Base-by-base conservation (phyloP, 768 basidiomycete genomes). In the Exsudoporus frostii region DNA sequence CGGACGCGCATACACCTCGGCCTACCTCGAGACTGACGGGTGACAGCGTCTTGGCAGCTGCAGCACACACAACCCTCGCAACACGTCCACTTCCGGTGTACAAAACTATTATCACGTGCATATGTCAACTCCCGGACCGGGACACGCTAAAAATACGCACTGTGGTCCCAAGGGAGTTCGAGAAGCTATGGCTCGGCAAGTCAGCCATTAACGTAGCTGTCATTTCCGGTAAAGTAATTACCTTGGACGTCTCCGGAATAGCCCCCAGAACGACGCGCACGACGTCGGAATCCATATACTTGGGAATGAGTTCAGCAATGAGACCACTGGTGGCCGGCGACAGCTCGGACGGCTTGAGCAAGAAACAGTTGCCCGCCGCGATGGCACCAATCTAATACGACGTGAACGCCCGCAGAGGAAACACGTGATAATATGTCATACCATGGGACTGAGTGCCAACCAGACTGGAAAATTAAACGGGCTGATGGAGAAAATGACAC, bases 381-480 rank as follows among this genome's bases (percentile, higher is more conserved):
- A 95, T 79, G 1, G 92, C 92, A 8, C 85, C 85, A 41, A 77
- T 77, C 72, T 71, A 22, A 37, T 73, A 76, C 56, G 30, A 48
- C 39, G 41, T 40, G 25, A 48, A 17, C 5, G 3, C 5, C 1
- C 34, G 45, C 39, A 27, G 1, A 34, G 1, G 22, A 34, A 27
- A 32, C 5, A 22, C 1, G 8, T 22, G 13, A 33, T 49, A 32
- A 15, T 4, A 2, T 0, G 24, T 15, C 79, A 20, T 53, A 86
- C 86, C 57, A 92, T 54, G 13, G 86, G 86, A 1, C 75, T 71
- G 8, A 88, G 34, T 0, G 77, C 66, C 47, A 87, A 67, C 74
- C 76, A 84, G 13, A 90, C 54, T 0, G 88, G 90, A 62, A 86
- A 89, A 67, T 90, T 90, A 77, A 88, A 90, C 0, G 88, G 85